These are phyloP conservation scores for Mortierella sp. DNA, from an alignment of 371 early-diverging fungal species.

Conservation along the genomic window DNA sequence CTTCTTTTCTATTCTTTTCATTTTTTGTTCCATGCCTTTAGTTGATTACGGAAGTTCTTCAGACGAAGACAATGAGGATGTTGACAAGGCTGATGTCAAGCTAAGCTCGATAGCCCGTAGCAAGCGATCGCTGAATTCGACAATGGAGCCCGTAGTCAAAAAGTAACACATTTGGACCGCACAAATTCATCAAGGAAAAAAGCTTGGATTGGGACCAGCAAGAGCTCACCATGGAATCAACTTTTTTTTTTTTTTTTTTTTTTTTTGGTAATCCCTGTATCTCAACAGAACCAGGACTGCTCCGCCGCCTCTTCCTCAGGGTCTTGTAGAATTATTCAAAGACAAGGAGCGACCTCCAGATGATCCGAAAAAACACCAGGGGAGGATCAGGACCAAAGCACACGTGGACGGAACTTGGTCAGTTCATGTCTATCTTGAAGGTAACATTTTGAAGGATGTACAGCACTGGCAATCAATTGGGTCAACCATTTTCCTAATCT, in stretches of 20 bases:
- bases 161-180: background rate
- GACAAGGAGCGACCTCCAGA: slow-evolving; percentile 39
- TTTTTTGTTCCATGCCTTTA: slow-evolving; percentile 24
- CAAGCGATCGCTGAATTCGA: no score
- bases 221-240: no score
- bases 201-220: background rate
- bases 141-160: background rate
- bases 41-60: slow-evolving; percentile 51
- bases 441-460: slow-evolving; percentile 5
- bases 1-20: background rate
- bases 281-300: slow-evolving; percentile 14
- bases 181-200: background rate
- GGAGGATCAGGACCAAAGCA: slow-evolving; percentile 22
- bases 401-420: slow-evolving; percentile 51
- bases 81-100: background rate
- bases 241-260: no score
- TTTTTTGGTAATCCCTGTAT: no score
- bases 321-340: slow-evolving; percentile 37
- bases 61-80: slow-evolving; percentile 26
- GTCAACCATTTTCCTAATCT: background rate
- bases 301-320: slow-evolving; percentile 37
- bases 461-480: no score
- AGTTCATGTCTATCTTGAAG: slow-evolving; percentile 43
- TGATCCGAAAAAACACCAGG: slow-evolving; percentile 33
- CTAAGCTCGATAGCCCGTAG: background rate